Percentiles rank a stretch among this genome's conserved stretches.
phyloP scores from a whole-genome alignment of 768 basidiomycete genomes.

The Lactarius psammicola region DNA sequence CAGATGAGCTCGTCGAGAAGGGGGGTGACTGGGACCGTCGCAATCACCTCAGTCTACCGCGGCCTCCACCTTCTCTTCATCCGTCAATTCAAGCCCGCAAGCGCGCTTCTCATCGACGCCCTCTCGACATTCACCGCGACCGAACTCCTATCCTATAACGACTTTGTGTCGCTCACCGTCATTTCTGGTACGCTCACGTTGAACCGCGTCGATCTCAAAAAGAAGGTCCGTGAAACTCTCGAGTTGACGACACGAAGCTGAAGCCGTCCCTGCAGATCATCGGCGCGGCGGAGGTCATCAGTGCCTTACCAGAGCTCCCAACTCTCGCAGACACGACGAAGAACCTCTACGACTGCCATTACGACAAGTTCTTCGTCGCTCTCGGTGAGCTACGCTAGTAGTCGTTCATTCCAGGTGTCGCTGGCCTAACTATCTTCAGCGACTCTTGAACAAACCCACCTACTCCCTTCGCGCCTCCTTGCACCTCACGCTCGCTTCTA shows the following conservation, averaged over 20 bases:
- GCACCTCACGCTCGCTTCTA: constrained; percentile 87
- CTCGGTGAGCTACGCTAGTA: constrained; percentile 57
- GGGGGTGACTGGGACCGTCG: constrained; percentile 98
- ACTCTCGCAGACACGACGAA: constrained; percentile 79
- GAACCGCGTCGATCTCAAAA: constrained; percentile 84
- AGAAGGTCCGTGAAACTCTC: constrained; percentile 57
- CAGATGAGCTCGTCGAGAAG: constrained; percentile 87
- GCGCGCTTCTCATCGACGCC: constrained; percentile 85
- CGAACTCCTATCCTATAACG: constrained; percentile 83
- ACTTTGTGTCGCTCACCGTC: constrained; percentile 85
- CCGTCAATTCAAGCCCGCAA: constrained; percentile 87
- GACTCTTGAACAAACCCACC: constrained; percentile 81
- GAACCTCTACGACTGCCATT: constrained; percentile 89
- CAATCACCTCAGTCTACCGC: constrained; percentile 93
- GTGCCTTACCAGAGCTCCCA: constrained; percentile 79
- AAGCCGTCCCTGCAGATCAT: constrained; percentile 57
- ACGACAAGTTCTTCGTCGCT: constrained; percentile 90
- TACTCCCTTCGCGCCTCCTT: constrained; percentile 85
- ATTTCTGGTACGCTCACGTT: constrained; percentile 75
- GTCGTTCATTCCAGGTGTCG: constrained; percentile 10
- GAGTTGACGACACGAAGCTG: background rate
- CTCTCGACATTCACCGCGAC: constrained; percentile 93
- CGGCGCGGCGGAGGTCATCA: constrained; percentile 80
- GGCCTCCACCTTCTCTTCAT: constrained; percentile 82
- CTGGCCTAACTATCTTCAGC: constrained; percentile 44